These are phyloP conservation scores for California macrophylla DNA, from an alignment of 441 rosid species.

Conservation along the genomic window DNA sequence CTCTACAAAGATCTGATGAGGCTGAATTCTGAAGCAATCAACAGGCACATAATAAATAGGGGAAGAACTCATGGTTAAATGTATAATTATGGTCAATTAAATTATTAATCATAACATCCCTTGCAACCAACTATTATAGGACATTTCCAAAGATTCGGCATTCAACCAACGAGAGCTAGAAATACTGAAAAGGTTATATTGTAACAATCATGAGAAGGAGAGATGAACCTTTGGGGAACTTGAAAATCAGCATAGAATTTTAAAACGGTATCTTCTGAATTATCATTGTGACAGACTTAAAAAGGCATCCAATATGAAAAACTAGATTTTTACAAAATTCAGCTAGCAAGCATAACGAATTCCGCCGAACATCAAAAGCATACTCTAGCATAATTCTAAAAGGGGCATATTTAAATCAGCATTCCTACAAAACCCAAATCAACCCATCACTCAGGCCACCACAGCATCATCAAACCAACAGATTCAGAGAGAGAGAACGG, in stretches of 20 bases:
- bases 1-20: background rate
- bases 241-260: background rate
- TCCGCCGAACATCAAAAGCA: too few relatives aligned
- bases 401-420: background rate
- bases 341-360: too few relatives aligned
- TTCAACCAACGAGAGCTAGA: background rate
- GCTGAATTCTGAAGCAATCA: background rate
- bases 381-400: too few relatives aligned
- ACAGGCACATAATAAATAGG: background rate
- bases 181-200: background rate
- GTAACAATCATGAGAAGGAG: background rate
- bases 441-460: background rate
- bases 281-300: background rate
- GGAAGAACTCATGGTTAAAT: background rate
- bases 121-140: background rate
- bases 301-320: background rate
- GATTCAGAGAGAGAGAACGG: background rate
- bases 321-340: background rate
- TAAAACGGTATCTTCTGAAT: background rate
- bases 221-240: background rate
- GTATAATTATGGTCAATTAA: background rate
- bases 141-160: too few relatives aligned
- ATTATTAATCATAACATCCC: background rate
- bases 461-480: background rate
- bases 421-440: conserved; percentile 7